Base-by-base conservation (phyloP, 805 yeast genomes). In the Cyberlindnera nakhonratchasimensis region DNA sequence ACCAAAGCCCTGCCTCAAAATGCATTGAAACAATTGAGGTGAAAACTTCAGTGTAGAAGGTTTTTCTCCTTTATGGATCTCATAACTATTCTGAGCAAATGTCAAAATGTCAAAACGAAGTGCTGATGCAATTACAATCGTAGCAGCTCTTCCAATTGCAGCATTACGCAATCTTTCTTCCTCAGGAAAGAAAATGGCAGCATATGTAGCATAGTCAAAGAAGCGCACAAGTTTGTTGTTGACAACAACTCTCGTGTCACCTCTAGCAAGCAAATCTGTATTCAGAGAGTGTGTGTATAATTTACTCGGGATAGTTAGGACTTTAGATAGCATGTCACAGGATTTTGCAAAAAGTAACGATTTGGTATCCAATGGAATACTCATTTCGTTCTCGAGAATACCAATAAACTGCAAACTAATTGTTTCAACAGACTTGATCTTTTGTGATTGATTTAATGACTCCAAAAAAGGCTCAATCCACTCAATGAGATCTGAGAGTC, bases 391-490 rank as follows among this genome's bases (percentile, higher is more conserved):
- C 13, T 68, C 66, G 18, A 67, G 60, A 3, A 61, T 46, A 14
- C 69, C 70, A 24, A 78, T 61, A 38, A 79, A 67, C 49, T 66
- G 71, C 35, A 70, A 66, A 10, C 80, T 74, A 5, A 78, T 59
- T 39, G 73, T 74, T 34, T 78, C 73, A 2, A 74, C 72, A 39
- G 78, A 69, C 31, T 76, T 77, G 28, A 76, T 76, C 38, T 66
- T 66, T 45, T 78, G 80, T 0, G 82, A 61, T 1, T 67, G 65
- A 2, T 70, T 57, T 26, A 81, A 58, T 2, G 80, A 63, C 13
- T 61, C 58, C 35, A 67, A 59, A 28, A 79, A 66, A 1, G 71
- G 62, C 18, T 61, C 56, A 26, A 78, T 71, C 90, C 90, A 83
- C n/a, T 66, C 61, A 3, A 76, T 53, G 42, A 79, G 48, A 53